Base-by-base conservation (phyloP, 139 green algal genomes). In the Spirogloea muscicola region DNA sequence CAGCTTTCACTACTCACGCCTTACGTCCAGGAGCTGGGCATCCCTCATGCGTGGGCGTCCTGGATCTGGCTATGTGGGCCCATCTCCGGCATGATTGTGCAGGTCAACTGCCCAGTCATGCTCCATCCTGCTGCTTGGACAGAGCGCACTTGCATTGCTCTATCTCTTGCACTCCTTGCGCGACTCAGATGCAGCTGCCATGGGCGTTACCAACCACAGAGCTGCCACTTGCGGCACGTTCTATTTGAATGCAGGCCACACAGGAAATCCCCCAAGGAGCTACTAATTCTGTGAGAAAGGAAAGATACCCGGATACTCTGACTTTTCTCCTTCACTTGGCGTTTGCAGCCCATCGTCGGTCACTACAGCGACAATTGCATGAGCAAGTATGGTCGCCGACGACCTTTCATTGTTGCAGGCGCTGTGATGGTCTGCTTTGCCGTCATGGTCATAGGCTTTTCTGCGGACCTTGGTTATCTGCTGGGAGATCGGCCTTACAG, bases 21-120 rank as follows among this genome's bases (percentile, higher is more conserved):
- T 18, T 82, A 82, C 42, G 68, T 82, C 16, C 75, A 79, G 58
- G 69, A 82, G n/a, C 68, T 82, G n/a, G 75, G 75, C 10, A 80
- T 82, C 31, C 51, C 75, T 13, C 75, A 82, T 42, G 43, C 57
- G 5, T 82, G 58, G 57, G 66, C 75, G 34, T 74, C 68, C 33
- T 82, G 39, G 42, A 82, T 82, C 33, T 82, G 75, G 75, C 68
- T 82, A 27, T 82, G 75, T 34, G 75, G 75, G 18, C 75, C 75
- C 7, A 81, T 82, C 4, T 77, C 68, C 2, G 67, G 75, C 29
- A 34, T 82, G 42, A n/a, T 82, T 31, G 75, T 82, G 33, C 69
- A 76, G 67, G 67, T 76, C 43, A 16, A 10, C 16, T 51, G 43
- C 16, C n/a, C n/a, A n/a, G n/a, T n/a, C n/a, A n/a, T n/a, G n/a